Evolutionary conservation across 1,284 basidiomycete genomes (phyloP).

Genomic region (Ganoderma lingzhi): DNA sequence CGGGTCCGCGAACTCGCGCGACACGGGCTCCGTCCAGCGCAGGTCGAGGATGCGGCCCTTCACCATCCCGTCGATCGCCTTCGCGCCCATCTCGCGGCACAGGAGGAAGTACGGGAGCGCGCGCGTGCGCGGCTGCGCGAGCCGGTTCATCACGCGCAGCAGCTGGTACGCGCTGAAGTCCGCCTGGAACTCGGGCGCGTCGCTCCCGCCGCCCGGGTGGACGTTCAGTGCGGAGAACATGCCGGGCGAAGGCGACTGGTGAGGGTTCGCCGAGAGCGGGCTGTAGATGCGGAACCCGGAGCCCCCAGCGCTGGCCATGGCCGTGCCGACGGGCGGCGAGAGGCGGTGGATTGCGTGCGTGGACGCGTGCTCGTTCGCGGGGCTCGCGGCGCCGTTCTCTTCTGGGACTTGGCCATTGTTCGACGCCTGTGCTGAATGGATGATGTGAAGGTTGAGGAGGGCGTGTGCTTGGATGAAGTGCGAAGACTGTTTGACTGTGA

Average conservation of each 20-base stretch:
- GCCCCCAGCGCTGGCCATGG: conserved; percentile 28
- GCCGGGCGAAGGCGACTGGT: conserved; percentile 44
- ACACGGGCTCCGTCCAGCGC: conserved; percentile 77
- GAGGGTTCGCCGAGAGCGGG: conserved; percentile 49
- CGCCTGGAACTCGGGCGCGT: conserved; percentile 44
- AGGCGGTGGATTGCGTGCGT: conserved; percentile 59
- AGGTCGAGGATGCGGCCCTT: conserved; percentile 77
- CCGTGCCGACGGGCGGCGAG: conserved; percentile 28
- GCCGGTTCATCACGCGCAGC: conserved; percentile 76
- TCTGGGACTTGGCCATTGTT: conserved; percentile 34
- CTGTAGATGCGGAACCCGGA: conserved; percentile 72
- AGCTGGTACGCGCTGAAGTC: conserved; percentile 77
- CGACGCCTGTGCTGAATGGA: conserved; percentile 70
- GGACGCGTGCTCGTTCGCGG: conserved; percentile 45
- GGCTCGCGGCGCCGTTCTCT: conserved; percentile 21
- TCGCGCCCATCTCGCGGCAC: conserved; percentile 79
- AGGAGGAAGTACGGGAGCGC: conserved; percentile 80
- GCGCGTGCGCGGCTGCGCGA: conserved; percentile 65
- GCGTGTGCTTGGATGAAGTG: conserved; percentile 82
- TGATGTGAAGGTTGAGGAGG: conserved; percentile 76
- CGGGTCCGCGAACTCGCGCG: conserved; percentile 46
- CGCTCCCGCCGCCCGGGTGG: conserved; percentile 24
- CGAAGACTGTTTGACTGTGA: conserved; percentile 78
- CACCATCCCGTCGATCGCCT: conserved; percentile 84
- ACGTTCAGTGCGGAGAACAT: conserved; percentile 25